phyloP scores from a whole-genome alignment of 768 basidiomycete species.

The Leccinum pellstonianum region DNA sequence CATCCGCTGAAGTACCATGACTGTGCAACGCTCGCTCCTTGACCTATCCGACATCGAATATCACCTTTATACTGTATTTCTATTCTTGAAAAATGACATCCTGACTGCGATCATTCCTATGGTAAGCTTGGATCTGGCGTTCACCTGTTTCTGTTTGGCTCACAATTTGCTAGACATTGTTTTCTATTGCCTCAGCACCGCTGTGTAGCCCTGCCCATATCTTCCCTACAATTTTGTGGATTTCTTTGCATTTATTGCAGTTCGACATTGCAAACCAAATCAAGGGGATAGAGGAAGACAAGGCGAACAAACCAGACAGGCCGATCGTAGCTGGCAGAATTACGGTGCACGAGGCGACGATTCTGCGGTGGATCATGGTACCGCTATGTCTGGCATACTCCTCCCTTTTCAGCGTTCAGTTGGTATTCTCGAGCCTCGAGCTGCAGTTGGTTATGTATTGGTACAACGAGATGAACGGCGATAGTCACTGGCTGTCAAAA shows the following conservation, averaged over 20 bases:
- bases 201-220: constrained; percentile 16
- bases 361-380: constrained; percentile 38
- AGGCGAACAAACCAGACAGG: constrained; percentile 43
- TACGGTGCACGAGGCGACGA: constrained; percentile 31
- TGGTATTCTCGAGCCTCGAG: constrained; percentile 34
- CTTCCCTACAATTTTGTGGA: constrained; percentile 39
- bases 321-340: constrained; percentile 46
- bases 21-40: constrained; percentile 9
- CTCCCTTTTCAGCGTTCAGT: constrained; percentile 29
- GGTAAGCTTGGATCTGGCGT: constrained; percentile 27
- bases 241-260: constrained; percentile 45
- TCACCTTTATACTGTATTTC: constrained; percentile 31
- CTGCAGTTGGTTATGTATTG: constrained; percentile 34
- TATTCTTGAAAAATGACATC: constrained; percentile 48
- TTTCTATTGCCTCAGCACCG: constrained; percentile 27
- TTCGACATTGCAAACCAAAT: constrained; percentile 32
- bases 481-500: constrained; percentile 39
- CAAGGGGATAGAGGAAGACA: constrained; percentile 37
- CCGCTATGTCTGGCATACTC: constrained; percentile 38
- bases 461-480: constrained; percentile 40
- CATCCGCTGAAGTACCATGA: constrained; percentile 14
- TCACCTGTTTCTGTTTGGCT: neutral
- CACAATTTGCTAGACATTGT: neutral
- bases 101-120: constrained; percentile 46
- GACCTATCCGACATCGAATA: constrained; percentile 12